Base-by-base conservation (phyloP, 805 yeast genomes). In the Starmerella davenportii region DNA sequence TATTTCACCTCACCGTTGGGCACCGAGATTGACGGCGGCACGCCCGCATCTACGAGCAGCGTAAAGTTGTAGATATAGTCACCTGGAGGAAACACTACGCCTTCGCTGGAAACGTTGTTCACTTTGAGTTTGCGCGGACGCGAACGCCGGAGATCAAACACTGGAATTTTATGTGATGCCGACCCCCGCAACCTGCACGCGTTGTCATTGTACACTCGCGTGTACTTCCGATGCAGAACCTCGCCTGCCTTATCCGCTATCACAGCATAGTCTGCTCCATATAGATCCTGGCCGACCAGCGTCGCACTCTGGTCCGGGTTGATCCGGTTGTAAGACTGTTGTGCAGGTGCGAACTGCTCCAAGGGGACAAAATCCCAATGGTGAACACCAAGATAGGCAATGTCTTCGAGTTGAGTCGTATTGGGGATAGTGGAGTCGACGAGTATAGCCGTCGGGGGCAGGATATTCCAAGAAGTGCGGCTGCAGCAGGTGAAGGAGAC, bases 391-490 rank as follows among this genome's bases (percentile, higher is more conserved):
- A 57, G 42, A 28, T 50, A 49, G 11, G 52, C 48, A 24, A 45
- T 41, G 39, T 57, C 61, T 38, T 51, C 54, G 34, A 55, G 47
- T 37, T 57, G 60, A 14, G 58, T 46, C 13, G 42, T 38, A 23
- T 46, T 41, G 11, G 53, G 50, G 38, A 49, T 45, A 11, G 51
- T 46, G 7, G 47, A 39, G 37, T 52, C 58, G 28, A 48, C 53
- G 19, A 44, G 42, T 11, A 46, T 47, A 8, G 46, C 40, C n/a
- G 49, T 46, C 40, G 46, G 51, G 37, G 51, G 49, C 27, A 49
- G 92, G 51, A 82, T 93, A 13, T 93, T 92, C 95, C 95, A 84
- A 43, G 79, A 87, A 0, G 95, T 84, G 48, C 76, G 65, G 32
- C 79, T 69, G 1, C 58, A 53, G 2, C 94, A 95, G 44, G 66